A percentile compares a stretch with the other conserved stretches of the same genome.
Evolutionary conservation across 352 stramenopile species (phyloP).

Genomic region (Globisporangium acanthophoron): DNA sequence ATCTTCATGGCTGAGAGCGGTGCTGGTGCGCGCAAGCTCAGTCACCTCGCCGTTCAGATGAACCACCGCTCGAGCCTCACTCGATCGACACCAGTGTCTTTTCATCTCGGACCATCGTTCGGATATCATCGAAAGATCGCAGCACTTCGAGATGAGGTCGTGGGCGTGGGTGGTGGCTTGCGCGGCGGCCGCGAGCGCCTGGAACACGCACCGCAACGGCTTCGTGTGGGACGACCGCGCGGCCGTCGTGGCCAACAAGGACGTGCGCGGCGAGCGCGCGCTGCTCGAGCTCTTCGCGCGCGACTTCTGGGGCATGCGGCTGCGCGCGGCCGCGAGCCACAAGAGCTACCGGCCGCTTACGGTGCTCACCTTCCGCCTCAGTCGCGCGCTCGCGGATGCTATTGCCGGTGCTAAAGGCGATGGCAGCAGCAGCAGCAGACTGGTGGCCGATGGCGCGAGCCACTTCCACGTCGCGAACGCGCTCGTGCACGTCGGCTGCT

Average conservation of each 20-base stretch:
- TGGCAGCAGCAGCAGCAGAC: conserved; percentile 7
- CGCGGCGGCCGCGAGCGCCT: conserved; percentile 28
- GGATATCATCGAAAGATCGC: no score
- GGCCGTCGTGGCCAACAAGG: conserved; percentile 48
- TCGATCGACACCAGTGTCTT: no score
- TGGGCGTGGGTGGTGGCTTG: conserved; percentile 13
- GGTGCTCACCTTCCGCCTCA: conserved; percentile 58
- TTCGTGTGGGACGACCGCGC: conserved; percentile 88
- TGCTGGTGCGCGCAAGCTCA: neutral
- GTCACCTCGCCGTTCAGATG: conserved; percentile 1
- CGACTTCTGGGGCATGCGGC: conserved; percentile 81
- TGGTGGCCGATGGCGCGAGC: conserved; percentile 7
- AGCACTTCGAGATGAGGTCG: neutral
- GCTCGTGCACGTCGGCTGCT: conserved; percentile 49
- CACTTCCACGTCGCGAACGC: conserved; percentile 69
- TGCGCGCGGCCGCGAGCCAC: conserved; percentile 45
- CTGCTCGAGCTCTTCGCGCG: conserved; percentile 44
- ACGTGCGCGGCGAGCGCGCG: conserved; percentile 26
- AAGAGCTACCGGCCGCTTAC: conserved; percentile 85
- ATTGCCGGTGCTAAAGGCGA: neutral
- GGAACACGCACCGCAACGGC: conserved; percentile 41
- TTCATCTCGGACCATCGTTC: no score
- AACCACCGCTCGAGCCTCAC: conserved; percentile 17
- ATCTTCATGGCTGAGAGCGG: conserved; percentile 29
- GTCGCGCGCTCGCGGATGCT: conserved; percentile 27